Evolutionary conservation across 768 basidiomycete genomes (phyloP).

Genomic region (Panus rudis): DNA sequence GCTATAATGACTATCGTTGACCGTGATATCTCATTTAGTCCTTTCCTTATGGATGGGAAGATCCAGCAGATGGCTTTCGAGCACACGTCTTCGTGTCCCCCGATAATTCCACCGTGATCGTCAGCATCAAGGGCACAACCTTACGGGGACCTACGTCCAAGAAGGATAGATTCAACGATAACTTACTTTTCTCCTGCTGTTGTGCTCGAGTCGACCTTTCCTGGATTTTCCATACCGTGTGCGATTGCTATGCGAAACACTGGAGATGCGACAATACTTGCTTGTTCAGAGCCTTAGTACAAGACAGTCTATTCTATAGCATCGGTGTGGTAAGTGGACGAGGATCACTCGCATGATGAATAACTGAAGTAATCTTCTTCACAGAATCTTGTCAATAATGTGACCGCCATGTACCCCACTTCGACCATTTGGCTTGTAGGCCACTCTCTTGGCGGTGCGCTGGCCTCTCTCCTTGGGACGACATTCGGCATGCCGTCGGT

Average conservation of each 20-base stretch:
- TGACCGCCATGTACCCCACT: constrained; percentile 49
- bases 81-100: constrained; percentile 82
- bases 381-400: constrained; percentile 51
- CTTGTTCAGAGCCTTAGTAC: constrained; percentile 72
- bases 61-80: constrained; percentile 65
- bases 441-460: constrained; percentile 55
- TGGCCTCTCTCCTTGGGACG: constrained; percentile 56
- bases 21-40: constrained; percentile 36
- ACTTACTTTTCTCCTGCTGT: constrained; percentile 85
- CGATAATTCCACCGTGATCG: constrained; percentile 75
- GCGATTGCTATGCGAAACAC: constrained; percentile 71
- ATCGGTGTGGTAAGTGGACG: constrained; percentile 77
- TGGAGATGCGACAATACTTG: constrained; percentile 78
- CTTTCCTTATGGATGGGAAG: constrained; percentile 77
- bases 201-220: constrained; percentile 86
- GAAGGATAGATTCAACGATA: constrained; percentile 92
- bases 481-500: constrained; percentile 62
- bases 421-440: constrained; percentile 58
- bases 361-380: background rate
- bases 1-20: background rate
- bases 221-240: constrained; percentile 82
- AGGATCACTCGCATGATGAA: background rate
- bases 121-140: constrained; percentile 90
- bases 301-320: constrained; percentile 91
- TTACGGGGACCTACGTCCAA: constrained; percentile 79